Conservation (phyloP, 768 basidiomycete species). For the Lactifluus subvellereus region DNA sequence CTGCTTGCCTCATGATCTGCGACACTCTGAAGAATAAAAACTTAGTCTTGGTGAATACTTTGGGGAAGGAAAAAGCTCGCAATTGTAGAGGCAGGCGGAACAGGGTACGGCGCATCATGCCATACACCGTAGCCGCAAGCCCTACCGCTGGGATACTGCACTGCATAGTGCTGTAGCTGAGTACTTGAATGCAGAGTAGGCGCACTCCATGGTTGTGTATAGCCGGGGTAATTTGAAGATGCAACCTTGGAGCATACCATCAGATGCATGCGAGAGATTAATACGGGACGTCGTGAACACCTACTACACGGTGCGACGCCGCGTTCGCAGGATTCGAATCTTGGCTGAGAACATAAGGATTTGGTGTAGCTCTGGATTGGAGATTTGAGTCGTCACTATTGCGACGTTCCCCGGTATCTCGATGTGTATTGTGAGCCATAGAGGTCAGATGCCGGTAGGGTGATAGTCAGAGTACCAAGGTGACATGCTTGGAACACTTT, state of each 20-base stretch:
- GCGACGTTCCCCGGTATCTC: background rate
- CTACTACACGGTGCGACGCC: background rate
- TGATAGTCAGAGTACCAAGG: background rate
- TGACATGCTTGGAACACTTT: background rate
- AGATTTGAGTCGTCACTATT: background rate
- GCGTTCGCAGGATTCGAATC: background rate
- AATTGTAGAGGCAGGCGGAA: background rate
- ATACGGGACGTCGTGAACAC: background rate
- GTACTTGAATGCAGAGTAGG: background rate
- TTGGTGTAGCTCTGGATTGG: background rate
- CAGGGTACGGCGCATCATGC: background rate
- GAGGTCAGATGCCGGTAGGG: no score
- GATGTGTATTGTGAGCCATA: background rate
- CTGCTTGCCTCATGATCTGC: background rate
- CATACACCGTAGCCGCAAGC: background rate
- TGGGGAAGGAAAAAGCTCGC: background rate
- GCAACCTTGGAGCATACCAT: background rate
- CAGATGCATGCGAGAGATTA: background rate
- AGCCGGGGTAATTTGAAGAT: background rate
- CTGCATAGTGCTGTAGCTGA: background rate
- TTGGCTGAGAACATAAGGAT: background rate
- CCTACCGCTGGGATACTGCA: background rate
- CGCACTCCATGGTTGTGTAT: background rate
- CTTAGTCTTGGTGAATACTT: background rate
- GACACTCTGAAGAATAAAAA: background rate